Evolutionary conservation across 129 eudicot species (phyloP).

Genomic region (Oenanthe sinensis): DNA sequence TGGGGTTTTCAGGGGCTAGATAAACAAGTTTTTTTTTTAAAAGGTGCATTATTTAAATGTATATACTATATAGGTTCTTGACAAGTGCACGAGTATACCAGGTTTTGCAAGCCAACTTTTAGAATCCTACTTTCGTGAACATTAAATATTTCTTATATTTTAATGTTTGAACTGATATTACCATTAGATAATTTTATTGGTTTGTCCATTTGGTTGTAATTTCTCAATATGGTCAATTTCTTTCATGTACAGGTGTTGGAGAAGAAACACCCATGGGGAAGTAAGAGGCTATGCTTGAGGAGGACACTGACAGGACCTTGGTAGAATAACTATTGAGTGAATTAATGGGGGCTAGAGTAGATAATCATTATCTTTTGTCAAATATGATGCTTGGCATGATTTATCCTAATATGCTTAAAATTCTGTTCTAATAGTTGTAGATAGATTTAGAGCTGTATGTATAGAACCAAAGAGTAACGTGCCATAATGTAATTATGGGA

Average conservation of each 20-base stretch:
- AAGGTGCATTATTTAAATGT: too few species aligned
- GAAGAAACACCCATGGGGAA: conserved; percentile 46
- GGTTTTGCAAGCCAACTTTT: too few species aligned
- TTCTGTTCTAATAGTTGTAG: conserved; percentile 15
- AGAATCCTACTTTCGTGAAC: too few species aligned
- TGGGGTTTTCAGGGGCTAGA: too few species aligned
- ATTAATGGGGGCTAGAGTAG: conserved; percentile 7
- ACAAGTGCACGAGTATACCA: too few species aligned
- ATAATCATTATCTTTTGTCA: conserved; percentile 9
- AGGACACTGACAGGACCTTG: conserved; percentile 86
- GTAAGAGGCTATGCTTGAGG: conserved; percentile 51
- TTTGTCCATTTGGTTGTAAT: too few species aligned
- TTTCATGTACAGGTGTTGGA: conserved; percentile 40
- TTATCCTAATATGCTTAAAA: neutral
- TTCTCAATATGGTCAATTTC: neutral
- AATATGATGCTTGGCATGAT: conserved; percentile 2
- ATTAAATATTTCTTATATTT: too few species aligned
- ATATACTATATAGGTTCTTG: too few species aligned
- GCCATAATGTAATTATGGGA: conserved; percentile 13
- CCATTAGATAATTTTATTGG: too few species aligned
- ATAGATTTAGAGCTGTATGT: conserved; percentile 19
- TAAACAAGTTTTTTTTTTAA: too few species aligned
- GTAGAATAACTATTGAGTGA: conserved; percentile 24
- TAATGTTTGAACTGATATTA: too few species aligned
- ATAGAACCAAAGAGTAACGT: conserved; percentile 14